Evolutionary conservation across 2,329 filamentous ascomycete species (phyloP), one percentile per base, ranked within the genome.

Genomic region (Dendryphion nanum): DNA sequence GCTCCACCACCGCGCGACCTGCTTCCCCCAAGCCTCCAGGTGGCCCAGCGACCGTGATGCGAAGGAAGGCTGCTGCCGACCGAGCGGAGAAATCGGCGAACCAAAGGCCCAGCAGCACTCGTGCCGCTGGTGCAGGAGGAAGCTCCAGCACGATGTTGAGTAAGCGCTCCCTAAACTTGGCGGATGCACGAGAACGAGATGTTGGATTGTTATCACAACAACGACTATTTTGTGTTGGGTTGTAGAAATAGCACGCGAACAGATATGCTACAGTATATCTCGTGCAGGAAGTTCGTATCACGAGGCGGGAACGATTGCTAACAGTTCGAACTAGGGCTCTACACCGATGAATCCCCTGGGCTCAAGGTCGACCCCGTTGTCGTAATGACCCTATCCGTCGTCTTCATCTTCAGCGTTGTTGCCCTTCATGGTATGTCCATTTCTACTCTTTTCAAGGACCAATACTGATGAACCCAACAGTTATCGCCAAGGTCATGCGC

Each of bases 321-420:
- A 30, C 29, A 13, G 39, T 18, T 32, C 16, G 18, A 13, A 40
- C n/a, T 40, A 89, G 85, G 82, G 71, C 84, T 98, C 30, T 98
- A 98, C 82, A 98, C 93, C 41, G 93, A 98, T 66, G 93, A 98
- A 76, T 95, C 88, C 51, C 93, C 93, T 42, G 93, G 93, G 47
- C 77, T 98, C 60, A 95, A 96, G 77, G 93, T 98, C 51, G 93
- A 98, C 69, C 93, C 93, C 16, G 93, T 98, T 43, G 90, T 98
- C 51, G 91, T 98, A 50, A 79, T 98, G 63, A 93, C 96, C 54
- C 78, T 98, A 57, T 95, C 89, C 62, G 81, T 98, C 59, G 93
- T 95, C 47, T 98, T 98, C 72, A 98, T 98, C 71, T 96, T 98
- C 76, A 93, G 86, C 63, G 93, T 98, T 64, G 93, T 98, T 62